Conservation (phyloP, 345 rosid genomes). For the Citrus trifoliata region DNA sequence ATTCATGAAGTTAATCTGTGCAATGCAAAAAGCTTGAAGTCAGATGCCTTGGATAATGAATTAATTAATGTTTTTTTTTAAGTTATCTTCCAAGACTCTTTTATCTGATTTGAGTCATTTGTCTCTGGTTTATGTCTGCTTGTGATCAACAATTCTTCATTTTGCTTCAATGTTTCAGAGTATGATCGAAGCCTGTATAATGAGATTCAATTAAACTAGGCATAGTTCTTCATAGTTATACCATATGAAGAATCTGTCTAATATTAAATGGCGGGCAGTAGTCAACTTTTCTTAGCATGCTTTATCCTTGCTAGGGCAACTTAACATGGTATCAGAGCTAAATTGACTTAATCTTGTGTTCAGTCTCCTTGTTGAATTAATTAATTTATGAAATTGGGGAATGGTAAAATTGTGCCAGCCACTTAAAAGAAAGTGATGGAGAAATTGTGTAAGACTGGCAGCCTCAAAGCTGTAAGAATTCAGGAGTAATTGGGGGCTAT, state of each 20-base stretch:
- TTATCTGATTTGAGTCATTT: not conserved
- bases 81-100: not conserved
- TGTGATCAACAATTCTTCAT: not conserved
- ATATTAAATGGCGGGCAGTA: not conserved
- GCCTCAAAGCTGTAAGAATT: not conserved
- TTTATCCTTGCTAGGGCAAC: not conserved
- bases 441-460: not conserved
- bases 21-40: not conserved
- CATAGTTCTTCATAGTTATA: not conserved
- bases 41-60: not conserved
- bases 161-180: not conserved
- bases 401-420: not conserved
- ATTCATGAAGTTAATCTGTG: not conserved
- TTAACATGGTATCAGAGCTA: not conserved
- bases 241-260: not conserved
- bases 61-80: not conserved
- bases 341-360: not conserved
- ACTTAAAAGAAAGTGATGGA: not conserved
- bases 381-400: not conserved
- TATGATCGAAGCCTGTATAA: too few relatives aligned
- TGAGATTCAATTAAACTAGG: not conserved
- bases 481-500: not conserved
- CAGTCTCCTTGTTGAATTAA: not conserved
- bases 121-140: not conserved
- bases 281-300: not conserved